These are phyloP conservation scores for Hemileccinum rubropunctum DNA, from an alignment of 768 basidiomycete species.

Conservation along the genomic window DNA sequence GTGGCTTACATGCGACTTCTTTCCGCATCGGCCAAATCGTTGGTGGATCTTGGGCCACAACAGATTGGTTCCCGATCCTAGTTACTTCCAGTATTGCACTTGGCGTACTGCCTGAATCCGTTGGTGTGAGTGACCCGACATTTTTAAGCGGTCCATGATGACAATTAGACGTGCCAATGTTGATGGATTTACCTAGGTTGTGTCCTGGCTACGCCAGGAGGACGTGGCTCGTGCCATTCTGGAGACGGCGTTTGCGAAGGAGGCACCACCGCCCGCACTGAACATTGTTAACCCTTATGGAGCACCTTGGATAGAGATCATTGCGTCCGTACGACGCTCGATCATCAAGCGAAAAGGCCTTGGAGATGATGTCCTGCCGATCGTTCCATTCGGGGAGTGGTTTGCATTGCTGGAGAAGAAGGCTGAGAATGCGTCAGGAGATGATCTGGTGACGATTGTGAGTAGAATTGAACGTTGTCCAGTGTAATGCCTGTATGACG, in stretches of 20 bases:
- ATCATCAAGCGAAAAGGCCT: conserved; percentile 12
- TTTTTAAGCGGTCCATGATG: too few species aligned
- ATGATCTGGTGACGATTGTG: conserved; percentile 33
- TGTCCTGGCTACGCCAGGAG: conserved; percentile 45
- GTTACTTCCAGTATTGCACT: conserved; percentile 34
- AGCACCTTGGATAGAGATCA: conserved; percentile 31
- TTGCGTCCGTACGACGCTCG: conserved; percentile 21
- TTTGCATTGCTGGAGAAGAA: conserved; percentile 25
- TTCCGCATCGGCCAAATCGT: conserved; percentile 47
- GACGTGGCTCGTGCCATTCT: conserved; percentile 33
- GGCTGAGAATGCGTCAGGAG: conserved; percentile 18
- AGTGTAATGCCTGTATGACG: too few species aligned
- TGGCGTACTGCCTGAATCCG: conserved; percentile 27
- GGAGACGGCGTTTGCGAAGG: conserved; percentile 23
- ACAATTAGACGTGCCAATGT: too few species aligned
- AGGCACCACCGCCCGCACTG: conserved; percentile 20
- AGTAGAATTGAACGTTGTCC: conserved; percentile 9
- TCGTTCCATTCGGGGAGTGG: conserved; percentile 38
- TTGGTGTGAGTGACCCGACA: conserved; percentile 40
- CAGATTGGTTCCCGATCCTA: conserved; percentile 47
- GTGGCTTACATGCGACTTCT: conserved; percentile 34
- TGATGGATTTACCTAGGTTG: conserved; percentile 29
- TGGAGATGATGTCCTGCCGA: conserved; percentile 13
- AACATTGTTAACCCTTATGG: conserved; percentile 41
- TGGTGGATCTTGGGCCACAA: conserved; percentile 41